Conservation (phyloP, 116 monocot species). For the Cymodocea nodosa region DNA sequence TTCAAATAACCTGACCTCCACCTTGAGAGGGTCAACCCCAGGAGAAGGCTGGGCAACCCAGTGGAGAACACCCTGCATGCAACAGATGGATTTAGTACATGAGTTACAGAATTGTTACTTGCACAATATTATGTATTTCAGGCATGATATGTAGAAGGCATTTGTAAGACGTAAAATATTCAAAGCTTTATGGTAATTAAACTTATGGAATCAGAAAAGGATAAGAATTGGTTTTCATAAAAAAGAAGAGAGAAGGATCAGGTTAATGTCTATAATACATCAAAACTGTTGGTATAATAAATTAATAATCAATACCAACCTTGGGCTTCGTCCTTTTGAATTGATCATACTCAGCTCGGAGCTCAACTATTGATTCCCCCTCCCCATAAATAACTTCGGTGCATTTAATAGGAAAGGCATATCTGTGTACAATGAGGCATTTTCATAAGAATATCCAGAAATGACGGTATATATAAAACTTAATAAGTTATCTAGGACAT, state of each 20-base stretch:
- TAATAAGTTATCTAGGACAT: background rate
- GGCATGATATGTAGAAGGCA: too few relatives aligned
- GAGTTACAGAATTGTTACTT: too few relatives aligned
- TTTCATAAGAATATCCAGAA: background rate
- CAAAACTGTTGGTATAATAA: background rate
- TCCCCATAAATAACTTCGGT: constrained; percentile 73
- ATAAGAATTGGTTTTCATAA: too few relatives aligned
- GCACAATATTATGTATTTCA: too few relatives aligned
- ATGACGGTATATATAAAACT: background rate
- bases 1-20: constrained; percentile 87
- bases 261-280: background rate
- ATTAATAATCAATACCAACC: constrained; percentile 19
- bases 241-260: too few relatives aligned
- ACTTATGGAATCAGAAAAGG: too few relatives aligned
- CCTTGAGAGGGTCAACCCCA: constrained; percentile 83
- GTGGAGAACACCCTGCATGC: constrained; percentile 88
- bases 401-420: constrained; percentile 92
- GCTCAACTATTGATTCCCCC: constrained; percentile 43
- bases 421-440: constrained; percentile 28
- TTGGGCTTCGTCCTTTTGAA: constrained; percentile 76
- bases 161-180: too few relatives aligned
- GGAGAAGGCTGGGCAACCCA: constrained; percentile 90
- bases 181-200: too few relatives aligned
- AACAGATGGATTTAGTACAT: background rate
- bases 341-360: constrained; percentile 89